phyloP scores from a whole-genome alignment of 2,329 filamentous ascomycete genomes.

The Basipetospora chlamydospora region DNA sequence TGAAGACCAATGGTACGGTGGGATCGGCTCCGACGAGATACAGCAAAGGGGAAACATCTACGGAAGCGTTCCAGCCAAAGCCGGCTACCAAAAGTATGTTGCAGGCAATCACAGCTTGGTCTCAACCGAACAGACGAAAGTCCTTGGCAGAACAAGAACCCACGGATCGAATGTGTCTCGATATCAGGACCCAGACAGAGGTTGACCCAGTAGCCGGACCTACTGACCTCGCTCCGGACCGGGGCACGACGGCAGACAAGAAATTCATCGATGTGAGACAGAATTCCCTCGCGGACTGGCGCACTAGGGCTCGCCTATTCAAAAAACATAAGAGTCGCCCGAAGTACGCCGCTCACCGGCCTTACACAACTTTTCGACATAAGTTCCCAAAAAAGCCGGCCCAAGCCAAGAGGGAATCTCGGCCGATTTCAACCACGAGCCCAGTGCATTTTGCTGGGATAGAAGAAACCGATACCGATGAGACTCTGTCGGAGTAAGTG shows the following conservation, averaged over 20 bases:
- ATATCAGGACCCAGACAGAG: conserved; percentile 1
- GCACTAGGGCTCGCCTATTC: not conserved
- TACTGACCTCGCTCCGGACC: not conserved
- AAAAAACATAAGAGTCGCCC: not conserved
- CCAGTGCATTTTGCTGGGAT: too few species aligned
- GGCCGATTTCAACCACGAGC: too few species aligned
- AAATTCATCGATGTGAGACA: not conserved
- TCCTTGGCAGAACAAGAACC: not conserved
- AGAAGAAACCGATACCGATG: too few species aligned
- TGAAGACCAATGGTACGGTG: too few species aligned
- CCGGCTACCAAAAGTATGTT: not conserved
- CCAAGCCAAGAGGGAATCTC: too few species aligned
- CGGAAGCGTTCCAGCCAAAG: not conserved
- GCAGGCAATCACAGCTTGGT: not conserved
- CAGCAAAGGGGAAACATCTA: not conserved
- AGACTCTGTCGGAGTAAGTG: too few species aligned
- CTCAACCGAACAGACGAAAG: too few species aligned
- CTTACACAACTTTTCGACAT: not conserved
- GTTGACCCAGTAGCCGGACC: not conserved
- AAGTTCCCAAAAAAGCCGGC: not conserved
- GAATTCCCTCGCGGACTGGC: not conserved
- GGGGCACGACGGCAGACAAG: not conserved
- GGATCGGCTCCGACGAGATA: too few species aligned
- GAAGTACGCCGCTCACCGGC: too few species aligned
- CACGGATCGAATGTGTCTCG: too few species aligned